phyloP scores from a whole-genome alignment of 305 asterid species.

The Fraxinus sp. region DNA sequence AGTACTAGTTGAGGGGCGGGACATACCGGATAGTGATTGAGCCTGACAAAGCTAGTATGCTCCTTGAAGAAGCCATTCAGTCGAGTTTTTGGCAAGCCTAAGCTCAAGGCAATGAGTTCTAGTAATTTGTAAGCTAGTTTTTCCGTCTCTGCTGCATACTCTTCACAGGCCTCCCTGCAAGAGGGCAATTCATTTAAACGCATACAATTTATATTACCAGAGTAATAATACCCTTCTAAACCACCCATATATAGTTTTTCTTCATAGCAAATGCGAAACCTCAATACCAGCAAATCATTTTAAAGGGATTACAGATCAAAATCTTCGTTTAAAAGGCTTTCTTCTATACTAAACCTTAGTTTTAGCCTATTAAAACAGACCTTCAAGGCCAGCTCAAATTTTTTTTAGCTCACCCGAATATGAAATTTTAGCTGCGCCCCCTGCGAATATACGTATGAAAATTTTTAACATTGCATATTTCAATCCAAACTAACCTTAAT shows the following conservation, averaged over 20 bases:
- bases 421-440: not conserved
- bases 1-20: constrained; percentile 66
- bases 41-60: constrained; percentile 56
- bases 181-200: not conserved
- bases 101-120: constrained; percentile 56
- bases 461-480: not conserved
- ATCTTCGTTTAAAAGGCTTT: not conserved
- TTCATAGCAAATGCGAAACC: not conserved
- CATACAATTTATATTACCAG: not conserved
- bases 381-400: not conserved
- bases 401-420: not conserved
- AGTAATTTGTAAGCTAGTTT: constrained; percentile 48
- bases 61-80: constrained; percentile 51
- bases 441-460: not conserved
- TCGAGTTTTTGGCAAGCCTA: constrained; percentile 49
- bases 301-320: not conserved
- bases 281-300: not conserved
- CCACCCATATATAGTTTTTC: not conserved
- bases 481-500: constrained; percentile 38
- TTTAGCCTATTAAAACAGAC: not conserved
- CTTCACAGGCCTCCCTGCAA: constrained; percentile 57
- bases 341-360: not conserved
- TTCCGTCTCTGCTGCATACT: constrained; percentile 44
- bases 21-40: constrained; percentile 70
- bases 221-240: not conserved